Conservation (phyloP, 2,329 filamentous ascomycete genomes). For the Microsporum canis region DNA sequence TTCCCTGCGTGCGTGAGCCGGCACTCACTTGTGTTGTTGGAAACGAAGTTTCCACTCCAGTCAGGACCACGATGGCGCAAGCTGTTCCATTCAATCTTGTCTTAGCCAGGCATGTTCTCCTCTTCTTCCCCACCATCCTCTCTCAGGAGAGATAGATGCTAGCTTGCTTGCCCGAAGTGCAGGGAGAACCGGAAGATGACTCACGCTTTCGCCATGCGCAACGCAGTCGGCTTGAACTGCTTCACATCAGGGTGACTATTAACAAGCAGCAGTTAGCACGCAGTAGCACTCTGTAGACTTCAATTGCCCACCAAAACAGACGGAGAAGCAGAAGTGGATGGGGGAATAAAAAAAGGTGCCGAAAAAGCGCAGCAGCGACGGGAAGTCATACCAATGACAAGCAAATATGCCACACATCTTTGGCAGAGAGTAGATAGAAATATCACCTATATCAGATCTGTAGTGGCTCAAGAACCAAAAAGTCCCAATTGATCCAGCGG, state of each 20-base stretch:
- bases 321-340: not conserved
- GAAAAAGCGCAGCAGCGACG: not conserved
- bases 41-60: conserved; percentile 93
- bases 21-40: conserved; percentile 75
- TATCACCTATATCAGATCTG: not conserved
- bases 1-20: not conserved
- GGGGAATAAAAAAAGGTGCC: not conserved
- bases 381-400: conserved; percentile 60
- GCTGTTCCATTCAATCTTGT: conserved; percentile 37
- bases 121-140: not conserved
- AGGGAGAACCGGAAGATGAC: conserved; percentile 27
- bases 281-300: not conserved
- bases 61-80: conserved; percentile 94
- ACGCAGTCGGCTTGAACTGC: conserved; percentile 89
- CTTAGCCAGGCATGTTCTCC: not conserved
- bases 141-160: not conserved
- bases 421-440: conserved; percentile 14
- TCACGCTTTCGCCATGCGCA: conserved; percentile 89
- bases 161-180: not conserved
- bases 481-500: not conserved
- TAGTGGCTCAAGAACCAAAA: not conserved
- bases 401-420: conserved; percentile 96
- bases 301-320: not conserved
- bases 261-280: not conserved
- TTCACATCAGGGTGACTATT: conserved; percentile 75